A percentile compares a stretch with the other conserved stretches of the same genome.
phyloP scores from a whole-genome alignment of 345 rosid species.

The Luvunga scandens region DNA sequence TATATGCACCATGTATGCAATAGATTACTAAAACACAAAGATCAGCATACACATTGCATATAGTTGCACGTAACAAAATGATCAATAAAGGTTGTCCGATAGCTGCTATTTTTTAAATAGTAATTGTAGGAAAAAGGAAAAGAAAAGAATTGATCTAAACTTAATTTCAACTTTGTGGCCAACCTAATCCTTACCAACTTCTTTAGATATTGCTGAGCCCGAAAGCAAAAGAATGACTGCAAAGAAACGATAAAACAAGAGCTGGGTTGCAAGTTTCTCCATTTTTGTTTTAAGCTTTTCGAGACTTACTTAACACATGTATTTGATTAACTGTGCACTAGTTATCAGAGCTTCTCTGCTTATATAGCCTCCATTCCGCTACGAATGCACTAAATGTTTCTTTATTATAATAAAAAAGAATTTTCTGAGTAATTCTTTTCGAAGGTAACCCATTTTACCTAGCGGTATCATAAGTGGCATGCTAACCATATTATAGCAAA shows the following conservation, averaged over 20 bases:
- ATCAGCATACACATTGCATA: no score
- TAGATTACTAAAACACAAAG: background rate
- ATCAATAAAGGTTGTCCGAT: background rate
- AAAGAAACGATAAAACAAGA: conserved; percentile 24
- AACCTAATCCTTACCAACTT: conserved; percentile 37
- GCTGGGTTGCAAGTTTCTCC: conserved; percentile 22
- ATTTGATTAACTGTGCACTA: background rate
- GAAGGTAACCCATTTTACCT: no score
- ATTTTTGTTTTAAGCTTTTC: conserved; percentile 1
- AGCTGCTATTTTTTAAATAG: background rate
- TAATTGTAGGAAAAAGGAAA: background rate
- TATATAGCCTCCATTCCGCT: conserved; percentile 5
- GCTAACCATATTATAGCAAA: background rate
- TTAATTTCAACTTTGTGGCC: no score
- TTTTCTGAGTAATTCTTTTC: conserved; percentile 1
- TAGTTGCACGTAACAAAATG: background rate
- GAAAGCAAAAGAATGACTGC: conserved; percentile 18
- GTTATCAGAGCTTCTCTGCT: background rate
- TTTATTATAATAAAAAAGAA: background rate
- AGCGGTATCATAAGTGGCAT: no score
- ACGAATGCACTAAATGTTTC: background rate
- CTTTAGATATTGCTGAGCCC: conserved; percentile 24
- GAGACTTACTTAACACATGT: background rate
- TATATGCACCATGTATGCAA: no score
- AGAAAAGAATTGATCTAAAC: background rate